Percentiles rank a stretch among this genome's conserved stretches.
Evolutionary conservation across 768 basidiomycete species (phyloP).

Genomic region (Macrolepiota dolichaula): DNA sequence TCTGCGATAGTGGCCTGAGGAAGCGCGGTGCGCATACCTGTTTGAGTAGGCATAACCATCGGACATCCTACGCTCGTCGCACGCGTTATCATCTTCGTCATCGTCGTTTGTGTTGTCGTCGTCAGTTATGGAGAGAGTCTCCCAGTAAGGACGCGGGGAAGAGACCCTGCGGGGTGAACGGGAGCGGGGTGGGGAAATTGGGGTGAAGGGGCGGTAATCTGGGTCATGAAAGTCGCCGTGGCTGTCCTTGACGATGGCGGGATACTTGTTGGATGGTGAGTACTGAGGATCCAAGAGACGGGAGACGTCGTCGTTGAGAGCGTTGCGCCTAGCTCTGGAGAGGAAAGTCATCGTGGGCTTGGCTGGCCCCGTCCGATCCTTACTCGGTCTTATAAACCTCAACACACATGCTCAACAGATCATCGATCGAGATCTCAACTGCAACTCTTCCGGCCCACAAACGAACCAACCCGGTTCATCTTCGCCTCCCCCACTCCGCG

Average conservation of each 20-base stretch:
- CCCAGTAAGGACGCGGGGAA: slow-evolving; percentile 10
- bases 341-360: slow-evolving; percentile 7
- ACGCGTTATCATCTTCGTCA: slow-evolving; percentile 9
- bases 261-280: slow-evolving; percentile 7
- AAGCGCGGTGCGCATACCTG: slow-evolving; percentile 9
- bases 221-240: slow-evolving; percentile 18
- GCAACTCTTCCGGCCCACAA: not conserved
- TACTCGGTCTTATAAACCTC: not conserved
- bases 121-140: slow-evolving; percentile 8
- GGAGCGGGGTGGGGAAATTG: slow-evolving; percentile 8
- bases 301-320: slow-evolving; percentile 12
- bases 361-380: not conserved
- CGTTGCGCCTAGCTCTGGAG: slow-evolving; percentile 5
- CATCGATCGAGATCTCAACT: not conserved
- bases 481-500: slow-evolving; percentile 8
- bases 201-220: slow-evolving; percentile 17
- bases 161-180: not conserved
- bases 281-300: slow-evolving; percentile 18
- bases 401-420: not conserved
- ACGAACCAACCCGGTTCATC: not conserved
- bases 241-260: slow-evolving; percentile 9
- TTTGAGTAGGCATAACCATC: slow-evolving; percentile 12
- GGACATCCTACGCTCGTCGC: slow-evolving; percentile 7
- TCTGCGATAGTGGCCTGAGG: slow-evolving; percentile 10
- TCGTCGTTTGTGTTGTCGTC: slow-evolving; percentile 2